These are phyloP conservation scores for Dichotomopilus funicola DNA, from an alignment of 2,329 filamentous ascomycete genomes.

Conservation along the genomic window DNA sequence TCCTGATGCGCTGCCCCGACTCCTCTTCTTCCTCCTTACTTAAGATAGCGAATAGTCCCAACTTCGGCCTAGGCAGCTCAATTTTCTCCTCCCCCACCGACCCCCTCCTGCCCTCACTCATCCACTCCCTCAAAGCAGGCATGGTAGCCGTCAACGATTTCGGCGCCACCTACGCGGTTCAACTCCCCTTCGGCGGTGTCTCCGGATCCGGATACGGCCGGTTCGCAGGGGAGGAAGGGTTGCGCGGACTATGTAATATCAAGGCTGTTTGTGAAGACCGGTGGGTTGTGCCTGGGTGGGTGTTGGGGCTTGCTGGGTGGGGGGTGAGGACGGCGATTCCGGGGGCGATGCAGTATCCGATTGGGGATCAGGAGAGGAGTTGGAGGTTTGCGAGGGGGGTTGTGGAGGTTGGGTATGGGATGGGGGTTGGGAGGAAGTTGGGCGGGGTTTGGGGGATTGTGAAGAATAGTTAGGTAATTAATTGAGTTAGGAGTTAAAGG, in stretches of 20 bases:
- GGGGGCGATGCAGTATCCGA: slow-evolving; percentile 71
- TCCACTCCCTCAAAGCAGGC: slow-evolving; percentile 65
- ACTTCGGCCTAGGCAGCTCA: slow-evolving; percentile 80
- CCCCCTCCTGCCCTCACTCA: slow-evolving; percentile 55
- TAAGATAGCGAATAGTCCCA: slow-evolving; percentile 71
- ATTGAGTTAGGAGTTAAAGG: neutral
- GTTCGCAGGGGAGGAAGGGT: slow-evolving; percentile 85
- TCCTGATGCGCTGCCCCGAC: slow-evolving; percentile 69
- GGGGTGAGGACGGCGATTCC: slow-evolving; percentile 73
- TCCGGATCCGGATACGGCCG: slow-evolving; percentile 85
- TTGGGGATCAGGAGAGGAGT: slow-evolving; percentile 56
- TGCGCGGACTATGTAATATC: slow-evolving; percentile 76
- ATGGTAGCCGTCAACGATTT: slow-evolving; percentile 98
- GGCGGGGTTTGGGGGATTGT: slow-evolving; percentile 25
- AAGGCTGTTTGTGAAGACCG: slow-evolving; percentile 83
- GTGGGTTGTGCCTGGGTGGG: slow-evolving; percentile 33
- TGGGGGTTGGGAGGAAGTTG: slow-evolving; percentile 17
- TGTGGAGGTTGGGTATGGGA: slow-evolving; percentile 54
- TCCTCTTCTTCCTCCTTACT: slow-evolving; percentile 57
- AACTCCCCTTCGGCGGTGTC: slow-evolving; percentile 90
- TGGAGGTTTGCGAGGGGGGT: slow-evolving; percentile 59
- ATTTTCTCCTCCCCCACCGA: slow-evolving; percentile 69
- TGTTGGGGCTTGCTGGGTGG: slow-evolving; percentile 29
- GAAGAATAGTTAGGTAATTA: slow-evolving; percentile 20
- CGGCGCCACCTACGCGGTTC: slow-evolving; percentile 84